Evolutionary conservation across 345 rosid genomes (phyloP), one percentile per base, ranked within the genome.

Genomic region (Acer saccharum): DNA sequence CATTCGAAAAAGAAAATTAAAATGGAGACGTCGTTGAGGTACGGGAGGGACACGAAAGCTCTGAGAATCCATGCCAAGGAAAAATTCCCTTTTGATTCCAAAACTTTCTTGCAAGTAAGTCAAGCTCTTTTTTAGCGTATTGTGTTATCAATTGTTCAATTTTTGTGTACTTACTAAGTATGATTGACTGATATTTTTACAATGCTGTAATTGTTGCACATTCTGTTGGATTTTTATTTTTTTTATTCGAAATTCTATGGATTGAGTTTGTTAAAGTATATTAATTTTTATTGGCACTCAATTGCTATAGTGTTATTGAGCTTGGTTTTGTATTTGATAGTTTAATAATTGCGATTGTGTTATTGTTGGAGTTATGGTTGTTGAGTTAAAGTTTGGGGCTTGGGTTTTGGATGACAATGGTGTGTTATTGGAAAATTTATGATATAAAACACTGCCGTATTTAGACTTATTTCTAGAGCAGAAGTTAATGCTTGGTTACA

Each of bases 11-110:
- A 57, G 64, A 43, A 18, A 48, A 41, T 41, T 0, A 16, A 50
- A 74, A 95, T 93, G 99, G 97, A 93, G 86, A 91, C 97, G 5
- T 95, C 97, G 67, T 83, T 95, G 76, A 90, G 99, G 71, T 92
- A 84, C 79, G 77, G 86, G 35, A 81, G 84, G 39, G 92, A 86
- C 69, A 87, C 93, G 54, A 96, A 76, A 84, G 81, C 91, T 76
- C 77, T 93, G 73, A 89, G 85, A 79, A 88, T 96, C 82, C 97
- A 96, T 79, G 98, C 95, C 66, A 96, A 95, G 85, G 87, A 96
- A 90, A 92, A 88, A 82, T 66, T 96, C 55, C 76, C 79, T 12
- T 81, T 92, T 68, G 90, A 86, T 80, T 87, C 94, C 18, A 84
- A 78, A 18, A 93, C 97, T 74, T 89, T 76, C 81, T 77, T 95